Evolutionary conservation across 495 filamentous ascomycete species (phyloP).

Genomic region (Trichoderma orchidacearum): DNA sequence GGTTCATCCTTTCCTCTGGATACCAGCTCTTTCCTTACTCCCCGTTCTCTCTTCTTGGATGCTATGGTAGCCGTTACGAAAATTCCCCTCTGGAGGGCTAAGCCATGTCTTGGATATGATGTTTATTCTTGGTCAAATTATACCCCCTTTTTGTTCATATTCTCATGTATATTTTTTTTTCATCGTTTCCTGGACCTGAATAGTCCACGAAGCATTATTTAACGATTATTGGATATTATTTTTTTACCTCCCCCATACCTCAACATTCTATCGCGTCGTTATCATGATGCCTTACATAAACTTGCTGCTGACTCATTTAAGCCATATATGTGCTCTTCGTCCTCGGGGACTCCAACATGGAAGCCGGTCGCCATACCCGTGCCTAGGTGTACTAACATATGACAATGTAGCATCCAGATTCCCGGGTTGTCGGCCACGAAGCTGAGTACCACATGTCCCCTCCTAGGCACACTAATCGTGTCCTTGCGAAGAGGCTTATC

Average conservation of each 20-base stretch:
- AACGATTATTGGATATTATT: background rate
- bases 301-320: background rate
- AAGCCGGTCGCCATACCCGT: background rate
- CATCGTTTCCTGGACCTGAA: background rate
- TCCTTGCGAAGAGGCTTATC: conserved; percentile 19
- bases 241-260: no score
- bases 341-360: background rate
- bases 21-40: background rate
- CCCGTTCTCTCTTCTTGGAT: background rate
- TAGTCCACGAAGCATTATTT: background rate
- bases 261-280: no score
- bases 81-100: background rate
- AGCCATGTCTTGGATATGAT: background rate
- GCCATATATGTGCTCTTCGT: background rate
- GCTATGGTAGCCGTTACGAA: background rate
- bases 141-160: background rate
- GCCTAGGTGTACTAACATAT: conserved; percentile 16
- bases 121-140: background rate
- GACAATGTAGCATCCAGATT: conserved; percentile 41
- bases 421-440: conserved; percentile 36
- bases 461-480: conserved; percentile 16
- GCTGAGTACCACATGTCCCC: conserved; percentile 19
- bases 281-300: background rate
- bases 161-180: background rate
- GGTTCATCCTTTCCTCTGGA: background rate